phyloP scores from a whole-genome alignment of 768 basidiomycete genomes.

The Tylopilus vinaceipallidus region DNA sequence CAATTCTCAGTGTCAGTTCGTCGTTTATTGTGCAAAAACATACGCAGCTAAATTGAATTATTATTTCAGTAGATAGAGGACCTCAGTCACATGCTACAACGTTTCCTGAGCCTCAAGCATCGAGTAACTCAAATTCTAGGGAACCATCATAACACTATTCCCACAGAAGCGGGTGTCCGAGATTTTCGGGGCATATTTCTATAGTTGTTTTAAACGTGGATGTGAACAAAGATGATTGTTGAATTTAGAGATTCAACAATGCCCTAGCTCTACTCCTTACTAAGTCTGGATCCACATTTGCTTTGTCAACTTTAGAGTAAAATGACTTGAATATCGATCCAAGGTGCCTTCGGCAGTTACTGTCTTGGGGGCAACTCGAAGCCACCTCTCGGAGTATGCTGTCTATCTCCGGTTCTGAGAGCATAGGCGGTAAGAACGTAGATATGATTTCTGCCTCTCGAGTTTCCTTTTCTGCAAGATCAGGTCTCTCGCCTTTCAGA shows the following conservation, averaged over 20 bases:
- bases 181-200: background rate
- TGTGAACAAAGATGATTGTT: background rate
- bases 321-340: slow-evolving; percentile 62
- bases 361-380: slow-evolving; percentile 18
- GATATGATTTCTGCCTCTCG: slow-evolving; percentile 55
- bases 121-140: background rate
- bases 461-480: slow-evolving; percentile 63
- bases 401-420: slow-evolving; percentile 58
- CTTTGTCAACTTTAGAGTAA: slow-evolving; percentile 59
- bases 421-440: slow-evolving; percentile 56
- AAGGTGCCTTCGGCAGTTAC: slow-evolving; percentile 26
- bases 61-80: background rate
- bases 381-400: slow-evolving; percentile 44
- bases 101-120: slow-evolving; percentile 1
- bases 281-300: slow-evolving; percentile 51
- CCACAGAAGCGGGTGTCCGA: background rate
- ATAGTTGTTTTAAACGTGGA: background rate
- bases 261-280: slow-evolving; percentile 52
- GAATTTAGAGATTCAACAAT: slow-evolving; percentile 28
- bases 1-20: slow-evolving; percentile 14
- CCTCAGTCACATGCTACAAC: background rate
- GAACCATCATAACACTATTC: slow-evolving; percentile 3
- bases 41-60: background rate
- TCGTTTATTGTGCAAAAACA: background rate
- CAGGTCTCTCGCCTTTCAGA: slow-evolving; percentile 52